Percentiles rank a stretch among this genome's conserved stretches.
phyloP scores from a whole-genome alignment of 768 basidiomycete genomes.

The Strobilomyces dryophilus region DNA sequence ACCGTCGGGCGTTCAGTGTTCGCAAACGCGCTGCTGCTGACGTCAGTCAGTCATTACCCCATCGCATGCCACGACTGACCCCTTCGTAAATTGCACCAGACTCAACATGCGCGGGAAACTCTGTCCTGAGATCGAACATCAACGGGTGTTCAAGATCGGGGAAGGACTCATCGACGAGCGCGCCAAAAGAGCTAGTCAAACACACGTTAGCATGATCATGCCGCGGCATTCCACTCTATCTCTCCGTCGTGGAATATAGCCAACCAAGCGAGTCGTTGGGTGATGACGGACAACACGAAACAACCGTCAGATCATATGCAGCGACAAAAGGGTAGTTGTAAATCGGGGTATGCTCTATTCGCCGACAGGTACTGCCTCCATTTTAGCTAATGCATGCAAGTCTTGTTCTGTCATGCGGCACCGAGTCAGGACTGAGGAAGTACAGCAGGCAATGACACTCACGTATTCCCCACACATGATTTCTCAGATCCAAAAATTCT shows the following conservation, averaged over 20 bases:
- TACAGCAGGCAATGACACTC: conserved; percentile 31
- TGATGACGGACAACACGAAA: not conserved
- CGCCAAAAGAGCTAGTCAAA: not conserved
- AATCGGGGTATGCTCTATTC: conserved; percentile 35
- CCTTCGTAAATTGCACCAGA: not conserved
- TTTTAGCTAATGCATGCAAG: conserved; percentile 67
- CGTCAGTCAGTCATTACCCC: conserved; percentile 8
- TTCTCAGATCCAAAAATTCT: conserved; percentile 80
- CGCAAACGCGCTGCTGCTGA: conserved; percentile 14
- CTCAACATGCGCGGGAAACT: conserved; percentile 11
- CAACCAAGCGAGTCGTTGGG: not conserved
- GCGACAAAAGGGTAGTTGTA: not conserved
- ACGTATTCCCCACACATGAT: conserved; percentile 89
- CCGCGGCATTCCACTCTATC: not conserved
- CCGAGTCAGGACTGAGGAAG: not conserved
- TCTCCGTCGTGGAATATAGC: too few relatives aligned
- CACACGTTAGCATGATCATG: not conserved
- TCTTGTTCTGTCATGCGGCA: conserved; percentile 60
- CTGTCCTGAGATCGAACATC: conserved; percentile 12
- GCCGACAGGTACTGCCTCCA: conserved; percentile 56
- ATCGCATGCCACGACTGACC: not conserved
- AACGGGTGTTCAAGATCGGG: not conserved
- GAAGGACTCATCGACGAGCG: conserved; percentile 5
- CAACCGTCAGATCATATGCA: not conserved
- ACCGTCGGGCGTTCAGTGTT: conserved; percentile 9